Evolutionary conservation across 2,329 filamentous ascomycete genomes (phyloP), one percentile per base, ranked within the genome.

Genomic region (Alternaria tenuissima): DNA sequence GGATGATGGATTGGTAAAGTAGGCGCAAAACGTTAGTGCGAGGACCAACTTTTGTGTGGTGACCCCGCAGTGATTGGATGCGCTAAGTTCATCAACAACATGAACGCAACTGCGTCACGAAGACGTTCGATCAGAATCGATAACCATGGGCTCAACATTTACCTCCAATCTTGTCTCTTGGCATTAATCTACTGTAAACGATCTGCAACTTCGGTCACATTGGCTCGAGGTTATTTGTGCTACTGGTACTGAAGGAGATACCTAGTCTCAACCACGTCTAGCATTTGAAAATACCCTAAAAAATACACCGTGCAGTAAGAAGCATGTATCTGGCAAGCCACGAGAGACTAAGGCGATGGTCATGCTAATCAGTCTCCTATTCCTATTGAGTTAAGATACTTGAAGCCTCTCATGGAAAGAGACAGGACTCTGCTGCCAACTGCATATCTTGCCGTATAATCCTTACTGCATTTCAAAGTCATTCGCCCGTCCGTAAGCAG

Each of bases 21-120:
- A 41, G 38, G 38, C 22, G 55, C 36, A 57, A 52, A 43, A 52
- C 46, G 46, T 52, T 57, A 57, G 54, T 34, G 54, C 28, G 12
- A 42, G 46, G 39, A 38, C 22, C 38, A 2, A 22, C 36, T 49
- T 51, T 30, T 62, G 57, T 52, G 57, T 56, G 47, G 60, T 32
- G 20, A 34, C 39, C 39, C 47, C 32, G 42, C 47, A 28, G 26
- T 44, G 14, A 41, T 57, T 60, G 53, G 42, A 34, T 26, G 57
- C 46, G 12, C 46, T 44, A 14, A n/a, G 32, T 24, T 6, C 18
- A 24, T 36, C 46, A 26, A 49, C 18, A 16, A 22, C 2, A 26
- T 3, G 30, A 38, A 49, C 46, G 46, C 20, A 32, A 38, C 46
- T 49, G 46, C 30, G 14, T 49, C 46, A 8, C 14, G 30, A 7